A percentile compares a stretch with the other conserved stretches of the same genome.
phyloP scores from a whole-genome alignment of 2,329 filamentous ascomycete genomes.

The Lachnellula arida region DNA sequence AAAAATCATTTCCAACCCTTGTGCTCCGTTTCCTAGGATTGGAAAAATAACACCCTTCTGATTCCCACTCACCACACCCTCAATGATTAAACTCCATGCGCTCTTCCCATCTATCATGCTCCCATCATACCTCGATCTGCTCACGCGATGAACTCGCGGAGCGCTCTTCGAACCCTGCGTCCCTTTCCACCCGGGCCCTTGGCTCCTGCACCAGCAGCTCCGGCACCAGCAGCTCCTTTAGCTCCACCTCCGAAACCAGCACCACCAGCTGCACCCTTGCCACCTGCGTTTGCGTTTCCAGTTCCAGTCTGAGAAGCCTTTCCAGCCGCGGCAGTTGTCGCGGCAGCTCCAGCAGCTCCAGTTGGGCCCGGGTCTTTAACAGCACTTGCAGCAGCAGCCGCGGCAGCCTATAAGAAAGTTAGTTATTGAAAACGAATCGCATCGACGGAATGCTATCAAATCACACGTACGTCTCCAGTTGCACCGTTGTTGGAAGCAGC shows the following conservation, averaged over 20 bases:
- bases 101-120: conserved; percentile 4
- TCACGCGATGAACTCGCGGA: conserved; percentile 22
- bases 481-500: conserved; percentile 16
- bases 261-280: not conserved
- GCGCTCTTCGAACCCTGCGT: conserved; percentile 9
- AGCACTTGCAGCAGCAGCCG: conserved; percentile 4
- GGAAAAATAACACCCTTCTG: conserved; percentile 9
- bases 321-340: conserved; percentile 2
- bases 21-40: conserved; percentile 7
- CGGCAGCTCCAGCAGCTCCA: not conserved
- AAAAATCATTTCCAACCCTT: conserved; percentile 6
- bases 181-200: conserved; percentile 6
- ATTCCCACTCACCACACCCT: conserved; percentile 10
- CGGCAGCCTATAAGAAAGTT: conserved; percentile 3
- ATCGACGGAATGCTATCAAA: too few relatives aligned
- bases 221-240: not conserved
- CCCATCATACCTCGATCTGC: not conserved
- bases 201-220: too few relatives aligned
- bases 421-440: too few relatives aligned
- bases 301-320: conserved; percentile 12
- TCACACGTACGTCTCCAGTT: not conserved
- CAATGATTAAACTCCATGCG: conserved; percentile 15
- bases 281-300: conserved; percentile 2
- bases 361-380: not conserved
- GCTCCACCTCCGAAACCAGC: not conserved